Percentiles rank a stretch among this genome's conserved stretches.
phyloP scores from a whole-genome alignment of 2,329 filamentous ascomycete genomes.

The Fusarium palustre region DNA sequence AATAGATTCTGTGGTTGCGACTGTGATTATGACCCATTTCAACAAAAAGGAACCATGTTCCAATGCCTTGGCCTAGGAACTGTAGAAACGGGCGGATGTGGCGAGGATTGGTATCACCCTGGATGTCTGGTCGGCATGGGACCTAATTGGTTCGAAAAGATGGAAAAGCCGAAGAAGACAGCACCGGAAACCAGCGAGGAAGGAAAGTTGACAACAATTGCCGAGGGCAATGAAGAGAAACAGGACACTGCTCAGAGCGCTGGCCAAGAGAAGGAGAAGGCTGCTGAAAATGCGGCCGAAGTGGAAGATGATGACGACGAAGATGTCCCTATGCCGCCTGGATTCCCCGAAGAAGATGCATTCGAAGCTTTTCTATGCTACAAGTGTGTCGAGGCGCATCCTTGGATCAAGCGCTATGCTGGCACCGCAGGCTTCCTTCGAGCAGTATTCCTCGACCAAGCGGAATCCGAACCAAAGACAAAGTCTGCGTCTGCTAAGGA shows the following conservation, averaged over 20 bases:
- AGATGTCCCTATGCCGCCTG: conserved; percentile 78
- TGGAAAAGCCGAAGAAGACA: conserved; percentile 53
- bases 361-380: conserved; percentile 95
- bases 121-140: conserved; percentile 88
- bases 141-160: conserved; percentile 75
- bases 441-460: conserved; percentile 68
- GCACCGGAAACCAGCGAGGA: conserved; percentile 22
- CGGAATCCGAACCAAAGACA: background rate
- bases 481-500: background rate
- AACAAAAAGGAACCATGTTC: conserved; percentile 98
- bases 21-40: conserved; percentile 86
- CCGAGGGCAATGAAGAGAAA: conserved; percentile 59
- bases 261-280: conserved; percentile 34
- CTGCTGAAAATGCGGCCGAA: conserved; percentile 41
- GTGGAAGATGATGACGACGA: conserved; percentile 62
- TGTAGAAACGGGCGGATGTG: conserved; percentile 85
- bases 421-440: conserved; percentile 82
- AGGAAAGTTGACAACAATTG: conserved; percentile 60
- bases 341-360: conserved; percentile 88
- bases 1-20: conserved; percentile 93
- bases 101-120: conserved; percentile 98
- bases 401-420: conserved; percentile 93
- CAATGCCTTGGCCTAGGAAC: conserved; percentile 91
- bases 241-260: conserved; percentile 35
- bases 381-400: conserved; percentile 87